Evolutionary conservation across 2,329 filamentous ascomycete species (phyloP).

Genomic region (Curvularia eragrostidis): DNA sequence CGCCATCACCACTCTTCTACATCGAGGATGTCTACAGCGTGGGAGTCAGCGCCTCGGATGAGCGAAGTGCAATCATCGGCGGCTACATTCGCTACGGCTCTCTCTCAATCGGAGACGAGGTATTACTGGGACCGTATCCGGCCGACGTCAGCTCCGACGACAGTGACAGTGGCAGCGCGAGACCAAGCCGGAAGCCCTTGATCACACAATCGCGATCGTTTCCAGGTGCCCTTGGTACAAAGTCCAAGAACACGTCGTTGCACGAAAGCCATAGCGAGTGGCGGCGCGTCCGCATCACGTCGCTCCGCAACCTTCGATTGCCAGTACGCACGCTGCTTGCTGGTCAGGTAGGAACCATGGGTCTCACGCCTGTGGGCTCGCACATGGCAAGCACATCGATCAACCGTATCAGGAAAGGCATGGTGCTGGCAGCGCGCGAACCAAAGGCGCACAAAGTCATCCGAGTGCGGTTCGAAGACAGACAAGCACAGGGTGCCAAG

Average conservation of each 20-base stretch:
- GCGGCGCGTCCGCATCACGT: slow-evolving; percentile 81
- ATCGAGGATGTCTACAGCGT: slow-evolving; percentile 85
- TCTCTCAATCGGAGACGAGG: slow-evolving; percentile 76
- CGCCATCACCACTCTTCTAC: slow-evolving; percentile 74
- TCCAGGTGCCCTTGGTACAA: slow-evolving; percentile 53
- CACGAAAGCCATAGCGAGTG: slow-evolving; percentile 61
- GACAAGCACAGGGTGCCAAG: slow-evolving; percentile 62
- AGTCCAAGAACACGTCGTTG: slow-evolving; percentile 16
- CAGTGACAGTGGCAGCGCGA: slow-evolving; percentile 47
- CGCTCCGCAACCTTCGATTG: slow-evolving; percentile 84
- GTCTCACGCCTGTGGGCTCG: slow-evolving; percentile 62
- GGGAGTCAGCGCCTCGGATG: slow-evolving; percentile 53
- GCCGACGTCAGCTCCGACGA: slow-evolving; percentile 43
- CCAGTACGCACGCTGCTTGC: slow-evolving; percentile 77
- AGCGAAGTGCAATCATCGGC: slow-evolving; percentile 70
- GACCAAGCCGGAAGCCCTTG: slow-evolving; percentile 29
- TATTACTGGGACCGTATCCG: slow-evolving; percentile 76
- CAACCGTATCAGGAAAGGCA: slow-evolving; percentile 71
- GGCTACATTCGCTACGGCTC: slow-evolving; percentile 82
- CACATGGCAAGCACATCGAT: slow-evolving; percentile 40
- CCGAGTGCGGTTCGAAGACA: slow-evolving; percentile 70
- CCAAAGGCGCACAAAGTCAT: slow-evolving; percentile 59
- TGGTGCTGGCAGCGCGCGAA: slow-evolving; percentile 72
- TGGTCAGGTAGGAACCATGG: slow-evolving; percentile 90
- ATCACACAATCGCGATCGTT: slow-evolving; percentile 56